Conservation (phyloP, 1,284 basidiomycete species). For the Papiliotrema terrestris region DNA sequence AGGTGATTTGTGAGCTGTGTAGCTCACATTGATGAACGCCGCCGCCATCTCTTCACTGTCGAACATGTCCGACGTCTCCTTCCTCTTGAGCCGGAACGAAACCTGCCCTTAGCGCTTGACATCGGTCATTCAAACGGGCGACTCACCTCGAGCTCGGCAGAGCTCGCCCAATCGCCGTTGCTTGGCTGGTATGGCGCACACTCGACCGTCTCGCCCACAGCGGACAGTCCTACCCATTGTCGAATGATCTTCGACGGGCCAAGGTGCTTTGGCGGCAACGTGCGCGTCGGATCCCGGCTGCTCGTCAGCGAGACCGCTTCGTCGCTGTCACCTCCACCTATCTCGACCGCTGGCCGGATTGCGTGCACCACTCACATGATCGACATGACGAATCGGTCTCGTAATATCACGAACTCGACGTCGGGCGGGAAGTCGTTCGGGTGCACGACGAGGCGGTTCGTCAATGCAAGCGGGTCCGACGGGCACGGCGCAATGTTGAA, state of each 20-base stretch:
- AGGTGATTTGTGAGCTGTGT: no score
- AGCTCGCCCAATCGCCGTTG: conserved; percentile 67
- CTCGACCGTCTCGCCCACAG: conserved; percentile 69
- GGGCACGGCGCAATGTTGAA: conserved; percentile 50
- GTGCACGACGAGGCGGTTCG: conserved; percentile 77
- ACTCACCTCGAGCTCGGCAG: conserved; percentile 65
- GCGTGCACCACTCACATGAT: conserved; percentile 57
- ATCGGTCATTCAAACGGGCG: not conserved
- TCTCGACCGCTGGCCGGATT: no score
- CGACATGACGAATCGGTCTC: conserved; percentile 65
- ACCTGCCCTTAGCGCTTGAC: conserved; percentile 44
- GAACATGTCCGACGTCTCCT: conserved; percentile 67
- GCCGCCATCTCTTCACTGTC: conserved; percentile 79
- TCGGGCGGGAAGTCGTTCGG: conserved; percentile 64
- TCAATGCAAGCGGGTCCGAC: conserved; percentile 60
- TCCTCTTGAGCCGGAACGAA: conserved; percentile 63
- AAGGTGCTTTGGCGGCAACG: conserved; percentile 60
- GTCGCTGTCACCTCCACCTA: no score
- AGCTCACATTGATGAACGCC: conserved; percentile 62
- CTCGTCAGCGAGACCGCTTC: not conserved
- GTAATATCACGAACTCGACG: conserved; percentile 70
- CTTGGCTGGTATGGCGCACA: conserved; percentile 63
- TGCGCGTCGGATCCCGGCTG: conserved; percentile 73
- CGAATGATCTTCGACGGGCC: conserved; percentile 57
- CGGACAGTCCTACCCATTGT: conserved; percentile 80